These are phyloP conservation scores for Chlorella variabilis DNA, from an alignment of 163 green algal species.

Conservation along the genomic window DNA sequence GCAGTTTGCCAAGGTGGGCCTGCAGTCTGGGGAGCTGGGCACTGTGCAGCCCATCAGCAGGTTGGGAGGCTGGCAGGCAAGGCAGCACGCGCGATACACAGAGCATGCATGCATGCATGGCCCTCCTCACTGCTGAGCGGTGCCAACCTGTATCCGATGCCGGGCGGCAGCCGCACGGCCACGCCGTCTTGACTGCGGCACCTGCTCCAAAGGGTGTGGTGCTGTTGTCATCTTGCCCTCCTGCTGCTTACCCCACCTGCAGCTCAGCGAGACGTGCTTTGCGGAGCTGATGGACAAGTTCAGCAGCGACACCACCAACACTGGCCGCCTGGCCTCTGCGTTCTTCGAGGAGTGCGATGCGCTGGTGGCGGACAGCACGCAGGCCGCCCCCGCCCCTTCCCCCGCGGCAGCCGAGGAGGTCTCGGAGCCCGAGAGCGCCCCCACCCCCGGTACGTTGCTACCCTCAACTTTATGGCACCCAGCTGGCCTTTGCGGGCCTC, in stretches of 20 bases:
- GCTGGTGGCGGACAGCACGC: background rate
- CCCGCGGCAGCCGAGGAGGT: background rate
- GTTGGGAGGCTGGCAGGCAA: background rate
- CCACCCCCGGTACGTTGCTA: background rate
- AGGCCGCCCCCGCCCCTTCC: background rate
- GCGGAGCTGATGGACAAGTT: background rate
- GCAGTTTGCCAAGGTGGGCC: constrained; percentile 28
- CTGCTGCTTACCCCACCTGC: background rate
- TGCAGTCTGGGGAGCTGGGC: background rate
- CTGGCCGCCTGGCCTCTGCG: background rate
- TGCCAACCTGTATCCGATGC: no score
- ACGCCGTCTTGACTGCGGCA: no score
- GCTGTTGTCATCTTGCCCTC: no score
- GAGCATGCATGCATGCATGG: background rate
- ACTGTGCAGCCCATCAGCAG: background rate
- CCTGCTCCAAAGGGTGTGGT: no score
- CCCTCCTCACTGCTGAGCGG: no score
- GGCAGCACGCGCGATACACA: no score
- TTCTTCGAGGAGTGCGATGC: constrained; percentile 26
- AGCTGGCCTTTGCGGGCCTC: no score
- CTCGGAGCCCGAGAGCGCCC: background rate
- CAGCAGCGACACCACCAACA: background rate
- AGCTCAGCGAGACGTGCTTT: constrained; percentile 22
- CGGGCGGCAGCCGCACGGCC: no score
- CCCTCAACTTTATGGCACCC: no score